Evolutionary conservation across 768 basidiomycete species (phyloP).

Genomic region (Boletus tomentosulus): DNA sequence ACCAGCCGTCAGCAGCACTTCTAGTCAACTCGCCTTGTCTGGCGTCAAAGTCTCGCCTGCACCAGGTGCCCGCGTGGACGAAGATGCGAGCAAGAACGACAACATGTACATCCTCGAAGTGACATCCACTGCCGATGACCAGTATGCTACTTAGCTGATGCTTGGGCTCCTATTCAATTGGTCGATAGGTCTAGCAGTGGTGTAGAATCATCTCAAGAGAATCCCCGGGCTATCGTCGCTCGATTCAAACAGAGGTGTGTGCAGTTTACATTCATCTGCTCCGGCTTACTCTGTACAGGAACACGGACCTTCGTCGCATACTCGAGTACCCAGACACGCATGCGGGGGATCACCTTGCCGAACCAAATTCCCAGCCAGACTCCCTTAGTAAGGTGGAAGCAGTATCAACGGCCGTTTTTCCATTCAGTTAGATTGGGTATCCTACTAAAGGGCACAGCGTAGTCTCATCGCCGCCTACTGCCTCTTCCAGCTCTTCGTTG

Average conservation of each 20-base stretch:
- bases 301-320: conserved; percentile 50
- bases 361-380: conserved; percentile 9
- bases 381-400: neutral
- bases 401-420: neutral
- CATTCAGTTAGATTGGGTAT: neutral
- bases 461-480: conserved; percentile 30
- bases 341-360: conserved; percentile 1
- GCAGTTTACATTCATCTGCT: neutral
- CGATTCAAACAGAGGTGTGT: conserved; percentile 67
- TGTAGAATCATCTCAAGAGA: conserved; percentile 31
- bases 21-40: conserved; percentile 45
- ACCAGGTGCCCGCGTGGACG: conserved; percentile 61
- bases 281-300: conserved; percentile 34
- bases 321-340: conserved; percentile 45
- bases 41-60: conserved; percentile 67
- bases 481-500: conserved; percentile 36
- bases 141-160: conserved; percentile 19
- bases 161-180: neutral
- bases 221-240: conserved; percentile 48
- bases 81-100: conserved; percentile 47
- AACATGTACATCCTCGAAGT: conserved; percentile 78
- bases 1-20: conserved; percentile 52
- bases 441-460: conserved; percentile 7
- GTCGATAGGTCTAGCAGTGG: conserved; percentile 5
- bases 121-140: conserved; percentile 46